Conservation (phyloP, 2,329 filamentous ascomycete genomes). For the Fusarium equiseti region DNA sequence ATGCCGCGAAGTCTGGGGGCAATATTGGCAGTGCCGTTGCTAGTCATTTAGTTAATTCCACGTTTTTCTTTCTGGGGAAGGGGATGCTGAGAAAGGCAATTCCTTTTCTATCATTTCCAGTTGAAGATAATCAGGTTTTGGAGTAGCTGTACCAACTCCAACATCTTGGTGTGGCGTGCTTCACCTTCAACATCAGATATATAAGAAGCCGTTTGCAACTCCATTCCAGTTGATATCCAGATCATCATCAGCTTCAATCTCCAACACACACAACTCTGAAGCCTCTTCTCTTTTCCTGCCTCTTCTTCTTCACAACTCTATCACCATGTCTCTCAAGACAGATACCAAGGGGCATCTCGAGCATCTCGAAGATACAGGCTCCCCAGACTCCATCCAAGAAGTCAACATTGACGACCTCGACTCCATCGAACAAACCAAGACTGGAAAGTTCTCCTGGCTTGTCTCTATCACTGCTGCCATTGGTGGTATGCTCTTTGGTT, state of each 20-base stretch:
- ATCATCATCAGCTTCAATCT: slow-evolving; percentile 21
- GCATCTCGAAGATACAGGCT: slow-evolving; percentile 37
- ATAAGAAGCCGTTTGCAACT: slow-evolving; percentile 36
- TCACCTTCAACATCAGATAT: slow-evolving; percentile 22
- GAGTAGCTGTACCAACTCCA: neutral
- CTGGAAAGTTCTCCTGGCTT: slow-evolving; percentile 45
- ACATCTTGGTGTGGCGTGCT: slow-evolving; percentile 28
- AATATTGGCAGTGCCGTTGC: neutral
- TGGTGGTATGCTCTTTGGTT: slow-evolving; percentile 55
- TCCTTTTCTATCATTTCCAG: neutral
- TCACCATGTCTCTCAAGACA: slow-evolving; percentile 34
- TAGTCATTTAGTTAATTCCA: neutral
- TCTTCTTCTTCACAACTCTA: neutral
- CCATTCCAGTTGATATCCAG: slow-evolving; percentile 4
- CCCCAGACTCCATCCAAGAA: slow-evolving; percentile 32
- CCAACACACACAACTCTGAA: neutral
- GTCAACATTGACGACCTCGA: slow-evolving; percentile 43
- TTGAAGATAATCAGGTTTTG: slow-evolving; percentile 8
- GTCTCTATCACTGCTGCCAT: slow-evolving; percentile 49
- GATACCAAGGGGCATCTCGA: slow-evolving; percentile 38
- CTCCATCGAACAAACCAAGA: slow-evolving; percentile 43
- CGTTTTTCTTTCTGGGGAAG: neutral
- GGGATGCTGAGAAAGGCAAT: slow-evolving; percentile 27
- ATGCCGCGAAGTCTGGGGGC: slow-evolving; percentile 11
- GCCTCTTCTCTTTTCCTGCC: too few relatives aligned